Conservation (phyloP, 2,329 filamentous ascomycete species). For the Madurella fahalii region DNA sequence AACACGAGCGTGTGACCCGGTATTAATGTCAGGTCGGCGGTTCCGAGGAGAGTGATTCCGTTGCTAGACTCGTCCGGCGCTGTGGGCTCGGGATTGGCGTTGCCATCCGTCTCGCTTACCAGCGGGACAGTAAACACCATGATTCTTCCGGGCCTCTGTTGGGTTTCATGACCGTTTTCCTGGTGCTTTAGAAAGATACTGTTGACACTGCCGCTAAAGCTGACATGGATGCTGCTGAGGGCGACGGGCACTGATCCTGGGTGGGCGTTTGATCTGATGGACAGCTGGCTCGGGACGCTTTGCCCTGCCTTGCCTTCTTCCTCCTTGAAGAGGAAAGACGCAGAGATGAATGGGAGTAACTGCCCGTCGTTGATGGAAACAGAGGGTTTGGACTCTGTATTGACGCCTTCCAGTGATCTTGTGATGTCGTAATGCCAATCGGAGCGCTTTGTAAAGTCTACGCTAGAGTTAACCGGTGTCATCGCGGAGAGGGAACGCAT, state of each 20-base stretch:
- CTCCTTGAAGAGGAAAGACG: slow-evolving; percentile 52
- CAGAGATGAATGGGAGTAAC: slow-evolving; percentile 30
- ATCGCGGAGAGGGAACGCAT: too few species aligned
- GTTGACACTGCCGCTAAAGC: slow-evolving; percentile 56
- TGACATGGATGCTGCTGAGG: slow-evolving; percentile 49
- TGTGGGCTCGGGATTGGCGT: slow-evolving; percentile 26
- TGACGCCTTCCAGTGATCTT: slow-evolving; percentile 51
- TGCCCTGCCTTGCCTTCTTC: slow-evolving; percentile 61
- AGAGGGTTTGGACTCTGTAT: slow-evolving; percentile 41
- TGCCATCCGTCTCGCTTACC: slow-evolving; percentile 15
- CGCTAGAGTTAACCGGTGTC: slow-evolving; percentile 4
- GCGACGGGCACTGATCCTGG: slow-evolving; percentile 47
- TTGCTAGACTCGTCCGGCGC: slow-evolving; percentile 25
- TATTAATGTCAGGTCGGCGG: slow-evolving; percentile 59
- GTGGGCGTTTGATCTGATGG: slow-evolving; percentile 54
- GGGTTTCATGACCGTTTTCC: slow-evolving; percentile 10
- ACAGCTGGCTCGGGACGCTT: slow-evolving; percentile 53
- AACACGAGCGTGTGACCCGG: slow-evolving; percentile 67
- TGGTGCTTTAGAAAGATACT: slow-evolving; percentile 49
- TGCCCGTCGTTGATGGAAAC: slow-evolving; percentile 48
- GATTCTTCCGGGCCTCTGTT: slow-evolving; percentile 22
- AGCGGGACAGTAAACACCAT: slow-evolving; percentile 30
- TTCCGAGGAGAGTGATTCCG: slow-evolving; percentile 37
- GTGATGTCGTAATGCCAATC: slow-evolving; percentile 60
- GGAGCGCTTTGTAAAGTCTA: slow-evolving; percentile 51